Conservation (phyloP, 2,329 filamentous ascomycete genomes). For the Orbilia blumenaviensis region DNA sequence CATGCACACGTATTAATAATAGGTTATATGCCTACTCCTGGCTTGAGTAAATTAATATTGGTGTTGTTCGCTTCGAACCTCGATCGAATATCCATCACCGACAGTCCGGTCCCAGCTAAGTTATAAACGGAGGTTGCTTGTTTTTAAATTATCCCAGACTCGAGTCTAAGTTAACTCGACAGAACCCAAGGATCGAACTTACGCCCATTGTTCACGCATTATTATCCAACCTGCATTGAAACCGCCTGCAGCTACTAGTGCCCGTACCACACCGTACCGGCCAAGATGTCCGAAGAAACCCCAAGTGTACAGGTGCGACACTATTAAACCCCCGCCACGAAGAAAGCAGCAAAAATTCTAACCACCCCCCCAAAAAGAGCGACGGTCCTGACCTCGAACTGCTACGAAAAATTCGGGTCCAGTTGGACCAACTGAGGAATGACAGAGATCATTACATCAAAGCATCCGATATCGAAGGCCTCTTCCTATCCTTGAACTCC, state of each 20-base stretch:
- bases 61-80: too few species aligned
- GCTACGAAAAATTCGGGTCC: conserved; percentile 12
- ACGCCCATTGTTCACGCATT: not conserved
- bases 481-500: conserved; percentile 29
- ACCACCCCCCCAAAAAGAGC: not conserved
- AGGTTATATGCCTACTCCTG: too few species aligned
- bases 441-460: conserved; percentile 47
- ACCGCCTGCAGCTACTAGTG: not conserved
- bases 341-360: not conserved
- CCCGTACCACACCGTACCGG: not conserved
- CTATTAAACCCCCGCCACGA: not conserved
- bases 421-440: conserved; percentile 18
- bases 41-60: too few species aligned
- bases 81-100: too few species aligned
- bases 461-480: conserved; percentile 37
- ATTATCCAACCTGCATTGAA: not conserved
- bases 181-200: not conserved
- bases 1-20: too few species aligned
- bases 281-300: not conserved
- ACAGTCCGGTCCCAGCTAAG: too few species aligned
- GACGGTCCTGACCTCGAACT: not conserved
- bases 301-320: not conserved
- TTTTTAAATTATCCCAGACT: too few species aligned
- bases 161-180: too few species aligned
- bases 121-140: too few species aligned